Base-by-base conservation (phyloP, 805 yeast genomes). In the Phaffomyces thermotolerans region DNA sequence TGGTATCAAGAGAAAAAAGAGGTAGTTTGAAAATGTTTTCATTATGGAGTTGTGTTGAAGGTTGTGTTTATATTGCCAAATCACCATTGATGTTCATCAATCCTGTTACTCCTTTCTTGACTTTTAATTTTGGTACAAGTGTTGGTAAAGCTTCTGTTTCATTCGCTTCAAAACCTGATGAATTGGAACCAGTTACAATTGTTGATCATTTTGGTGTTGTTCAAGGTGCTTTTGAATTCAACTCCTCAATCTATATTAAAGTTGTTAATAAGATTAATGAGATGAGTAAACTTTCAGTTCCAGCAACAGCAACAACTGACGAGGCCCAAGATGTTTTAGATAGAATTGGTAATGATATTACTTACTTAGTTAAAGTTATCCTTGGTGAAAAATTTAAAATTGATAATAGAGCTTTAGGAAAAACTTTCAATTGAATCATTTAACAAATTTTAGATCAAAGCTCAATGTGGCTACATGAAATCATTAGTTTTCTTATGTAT, bases 131-230 rank as follows among this genome's bases (percentile, higher is more conserved):
- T 36, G 51, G 43, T 36, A 45, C 51, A 8, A 42, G 48, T 38
- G 51, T 48, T 20, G 51, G 51, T 6, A 45, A 48, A 37, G 46
- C 51, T 14, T 44, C 51, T 18, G 51, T 40, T 20, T 18, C 39
- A 7, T 14, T 37, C 7, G 41, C 23, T 8, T 24, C 37, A 3
- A 39, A 36, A 12, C 27, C 27, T 17, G 13, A 36, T 13, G 36
- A 36, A 13, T 34, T 39, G 17, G 41, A 34, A 4, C 36, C 39
- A 9, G 18, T 41, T 7, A 36, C 45, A 9, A 34, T 38, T 30
- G 34, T 45, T 10, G 37, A 35, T 20, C 45, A 42, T 12, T 42
- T 39, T 33, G 45, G 34, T 34, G 38, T 45, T 39, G 34, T 42
- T 8, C 36, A 29, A 29, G 45, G 45, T 34, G 45, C 48, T 8